Base-by-base conservation (phyloP, 2,329 filamentous ascomycete genomes). In the Uncinocarpus reesii region DNA sequence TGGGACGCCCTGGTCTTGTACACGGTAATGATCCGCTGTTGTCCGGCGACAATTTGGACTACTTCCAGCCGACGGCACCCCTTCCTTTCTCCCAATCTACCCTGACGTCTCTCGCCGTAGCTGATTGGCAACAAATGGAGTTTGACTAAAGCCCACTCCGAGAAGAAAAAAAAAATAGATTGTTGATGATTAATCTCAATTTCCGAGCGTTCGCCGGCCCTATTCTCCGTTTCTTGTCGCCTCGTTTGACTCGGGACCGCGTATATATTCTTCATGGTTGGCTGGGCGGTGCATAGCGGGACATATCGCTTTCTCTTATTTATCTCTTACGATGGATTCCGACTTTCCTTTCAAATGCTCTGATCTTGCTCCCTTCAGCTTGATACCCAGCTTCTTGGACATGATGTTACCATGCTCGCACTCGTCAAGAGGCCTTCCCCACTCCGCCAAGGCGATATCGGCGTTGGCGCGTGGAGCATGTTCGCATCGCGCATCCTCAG, bases 251-350 rank as follows among this genome's bases (percentile, higher is more conserved):
- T 28, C n/a, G 38, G 7, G 24, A 41, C 16, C 18, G 3, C 21
- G 10, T 5, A 15, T 13, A 29, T 29, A 18, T 28, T 41, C 6
- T 41, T 28, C 20, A n/a, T 28, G 26, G 11, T 28, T 41, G 13
- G n/a, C 29, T 28, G 11, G n/a, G n/a, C 29, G 38, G 20, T 41
- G 38, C 38, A 41, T 41, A 41, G 38, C 38, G 38, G 38, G 38
- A 4, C n/a, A n/a, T 28, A 6, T 18, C 23, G 21, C 29, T 40
- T 16, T 5, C 4, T 21, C 13, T 34, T n/a, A n/a, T n/a, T n/a
- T n/a, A 7, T 13, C 35, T 38, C n/a, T n/a, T n/a, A n/a, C n/a
- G n/a, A n/a, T 21, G 21, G n/a, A 41, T 28, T 7, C 4, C n/a
- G 31, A n/a, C 20, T 24, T 40, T 28, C 8, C 20, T 15, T 15